Evolutionary conservation across 1,284 basidiomycete genomes (phyloP).

Genomic region (Pseudozyma sp.): DNA sequence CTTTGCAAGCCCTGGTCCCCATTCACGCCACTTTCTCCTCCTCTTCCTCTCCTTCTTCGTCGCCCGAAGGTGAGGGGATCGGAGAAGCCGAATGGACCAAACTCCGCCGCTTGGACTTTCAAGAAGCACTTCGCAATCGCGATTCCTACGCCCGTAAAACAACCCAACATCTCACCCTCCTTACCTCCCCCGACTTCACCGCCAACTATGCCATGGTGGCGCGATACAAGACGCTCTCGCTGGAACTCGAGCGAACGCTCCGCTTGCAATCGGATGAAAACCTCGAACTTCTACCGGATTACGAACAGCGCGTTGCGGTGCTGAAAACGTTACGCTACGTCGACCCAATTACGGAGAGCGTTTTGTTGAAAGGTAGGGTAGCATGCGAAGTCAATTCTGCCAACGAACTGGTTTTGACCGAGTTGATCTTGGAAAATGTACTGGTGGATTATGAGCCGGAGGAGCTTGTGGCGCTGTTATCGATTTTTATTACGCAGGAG

Average conservation of each 20-base stretch:
- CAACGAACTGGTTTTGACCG: constrained; percentile 86
- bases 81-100: constrained; percentile 79
- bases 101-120: constrained; percentile 88
- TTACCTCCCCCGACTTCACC: constrained; percentile 73
- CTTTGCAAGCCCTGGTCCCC: constrained; percentile 37
- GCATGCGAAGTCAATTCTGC: constrained; percentile 99
- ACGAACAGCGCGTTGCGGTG: constrained; percentile 91
- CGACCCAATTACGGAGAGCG: constrained; percentile 79
- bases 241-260: constrained; percentile 74
- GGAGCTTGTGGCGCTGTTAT: constrained; percentile 96
- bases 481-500: constrained; percentile 96
- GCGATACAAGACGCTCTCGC: constrained; percentile 78
- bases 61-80: background rate
- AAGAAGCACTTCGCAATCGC: constrained; percentile 80
- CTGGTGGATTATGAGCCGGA: constrained; percentile 89
- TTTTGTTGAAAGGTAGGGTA: constrained; percentile 94
- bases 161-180: constrained; percentile 25
- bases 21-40: constrained; percentile 16
- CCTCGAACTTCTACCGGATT: constrained; percentile 94
- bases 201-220: constrained; percentile 82
- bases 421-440: constrained; percentile 95
- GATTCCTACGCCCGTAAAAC: constrained; percentile 72
- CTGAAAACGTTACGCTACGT: constrained; percentile 79
- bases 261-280: constrained; percentile 80
- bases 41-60: too few species aligned